phyloP scores from a whole-genome alignment of 129 eudicot species.

The Centrapalus pauciflorus region DNA sequence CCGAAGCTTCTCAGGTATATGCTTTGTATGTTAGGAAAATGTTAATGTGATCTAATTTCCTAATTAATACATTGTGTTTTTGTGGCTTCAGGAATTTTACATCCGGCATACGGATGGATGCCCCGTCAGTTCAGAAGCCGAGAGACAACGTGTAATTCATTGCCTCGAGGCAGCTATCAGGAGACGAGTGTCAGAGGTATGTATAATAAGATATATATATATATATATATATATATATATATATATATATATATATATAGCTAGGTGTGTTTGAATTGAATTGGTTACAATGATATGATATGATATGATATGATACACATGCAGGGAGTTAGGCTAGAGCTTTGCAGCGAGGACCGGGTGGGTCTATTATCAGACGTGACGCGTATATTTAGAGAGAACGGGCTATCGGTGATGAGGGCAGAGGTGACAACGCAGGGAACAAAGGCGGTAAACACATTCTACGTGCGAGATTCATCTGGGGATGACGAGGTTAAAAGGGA shows the following conservation, averaged over 20 bases:
- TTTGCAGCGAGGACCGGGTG: conserved; percentile 60
- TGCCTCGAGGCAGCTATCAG: conserved; percentile 81
- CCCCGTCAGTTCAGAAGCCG: conserved; percentile 86
- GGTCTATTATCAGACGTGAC: conserved; percentile 80
- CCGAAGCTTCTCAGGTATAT: conserved; percentile 74
- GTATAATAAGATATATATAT: too few species aligned
- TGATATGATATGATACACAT: background rate
- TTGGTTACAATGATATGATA: too few species aligned
- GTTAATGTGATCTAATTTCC: background rate
- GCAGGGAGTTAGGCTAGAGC: conserved; percentile 67
- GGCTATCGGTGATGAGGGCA: conserved; percentile 66
- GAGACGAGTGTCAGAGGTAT: conserved; percentile 68
- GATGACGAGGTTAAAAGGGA: conserved; percentile 36
- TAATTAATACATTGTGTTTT: background rate
- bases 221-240: too few species aligned
- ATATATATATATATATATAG: too few species aligned
- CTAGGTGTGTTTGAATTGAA: too few species aligned
- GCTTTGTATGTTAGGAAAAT: background rate
- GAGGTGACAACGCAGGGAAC: conserved; percentile 72
- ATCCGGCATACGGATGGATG: conserved; percentile 77
- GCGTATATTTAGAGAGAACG: conserved; percentile 75
- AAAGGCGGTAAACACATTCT: conserved; percentile 61
- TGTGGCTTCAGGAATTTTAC: conserved; percentile 57
- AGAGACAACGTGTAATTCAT: conserved; percentile 63
- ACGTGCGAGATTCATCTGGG: conserved; percentile 68